These are phyloP conservation scores for Aspergillus puulaauensis DNA, from an alignment of 2,329 filamentous ascomycete genomes.

Conservation along the genomic window DNA sequence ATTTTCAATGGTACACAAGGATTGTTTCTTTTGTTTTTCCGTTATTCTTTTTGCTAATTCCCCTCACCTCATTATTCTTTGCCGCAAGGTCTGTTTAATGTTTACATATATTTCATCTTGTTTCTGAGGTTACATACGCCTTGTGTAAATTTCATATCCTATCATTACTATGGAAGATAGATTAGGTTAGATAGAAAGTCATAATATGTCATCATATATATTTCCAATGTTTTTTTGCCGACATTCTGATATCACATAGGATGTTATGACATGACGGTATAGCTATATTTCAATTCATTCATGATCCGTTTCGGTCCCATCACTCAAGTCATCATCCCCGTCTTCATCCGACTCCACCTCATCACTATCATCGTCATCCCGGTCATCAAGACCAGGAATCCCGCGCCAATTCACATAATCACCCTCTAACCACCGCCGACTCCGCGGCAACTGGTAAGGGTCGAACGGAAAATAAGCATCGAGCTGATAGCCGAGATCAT, in stretches of 20 bases:
- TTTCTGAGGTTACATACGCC: not conserved
- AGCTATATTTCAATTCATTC: constrained; percentile 23
- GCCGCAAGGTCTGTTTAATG: not conserved
- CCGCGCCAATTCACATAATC: constrained; percentile 81
- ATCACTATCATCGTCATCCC: constrained; percentile 47
- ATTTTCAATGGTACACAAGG: too few species aligned
- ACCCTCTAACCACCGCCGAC: constrained; percentile 80
- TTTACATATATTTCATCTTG: not conserved
- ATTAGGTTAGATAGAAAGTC: not conserved
- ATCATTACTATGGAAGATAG: not conserved
- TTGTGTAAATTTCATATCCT: not conserved
- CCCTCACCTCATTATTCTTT: not conserved
- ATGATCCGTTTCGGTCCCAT: constrained; percentile 45
- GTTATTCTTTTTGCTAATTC: not conserved
- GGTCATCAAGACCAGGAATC: constrained; percentile 67
- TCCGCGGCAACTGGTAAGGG: constrained; percentile 85
- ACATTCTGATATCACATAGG: not conserved
- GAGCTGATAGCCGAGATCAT: constrained; percentile 78
- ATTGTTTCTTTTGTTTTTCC: not conserved
- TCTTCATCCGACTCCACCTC: constrained; percentile 32
- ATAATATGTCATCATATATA: constrained; percentile 8
- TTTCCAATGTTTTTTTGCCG: constrained; percentile 7
- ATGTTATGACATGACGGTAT: not conserved
- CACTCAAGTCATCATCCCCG: constrained; percentile 38
- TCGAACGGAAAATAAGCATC: constrained; percentile 98